These are phyloP conservation scores for Lolium multiflorum DNA, from an alignment of 176 grass and related monocot species.

Conservation along the genomic window DNA sequence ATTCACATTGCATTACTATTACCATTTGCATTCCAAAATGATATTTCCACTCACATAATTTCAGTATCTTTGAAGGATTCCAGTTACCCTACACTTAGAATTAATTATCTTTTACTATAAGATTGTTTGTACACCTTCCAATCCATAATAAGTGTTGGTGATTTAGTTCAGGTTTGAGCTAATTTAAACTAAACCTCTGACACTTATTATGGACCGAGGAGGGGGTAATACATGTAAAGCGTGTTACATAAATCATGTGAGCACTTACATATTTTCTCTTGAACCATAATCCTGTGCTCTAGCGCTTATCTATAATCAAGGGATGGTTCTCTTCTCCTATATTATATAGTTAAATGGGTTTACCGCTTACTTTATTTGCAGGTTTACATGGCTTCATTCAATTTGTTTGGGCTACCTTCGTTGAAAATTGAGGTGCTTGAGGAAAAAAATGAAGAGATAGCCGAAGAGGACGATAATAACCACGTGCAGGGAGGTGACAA, in stretches of 20 bases:
- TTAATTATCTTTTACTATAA: neutral
- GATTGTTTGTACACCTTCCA: neutral
- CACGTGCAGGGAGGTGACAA: conserved; percentile 47
- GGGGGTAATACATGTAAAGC: neutral
- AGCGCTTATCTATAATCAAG: neutral
- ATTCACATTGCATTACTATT: too few species aligned
- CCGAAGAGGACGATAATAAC: conserved; percentile 47
- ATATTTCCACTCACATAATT: neutral
- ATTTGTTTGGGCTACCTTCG: conserved; percentile 37
- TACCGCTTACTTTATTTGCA: neutral
- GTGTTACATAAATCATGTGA: neutral
- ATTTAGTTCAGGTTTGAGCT: too few species aligned
- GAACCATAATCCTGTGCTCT: neutral
- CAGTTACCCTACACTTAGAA: neutral
- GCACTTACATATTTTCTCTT: neutral
- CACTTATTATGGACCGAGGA: too few species aligned
- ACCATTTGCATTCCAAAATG: neutral
- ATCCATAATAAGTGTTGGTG: too few species aligned
- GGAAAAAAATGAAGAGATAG: conserved; percentile 52
- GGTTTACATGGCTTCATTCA: neutral
- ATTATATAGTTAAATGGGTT: neutral
- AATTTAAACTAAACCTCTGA: too few species aligned
- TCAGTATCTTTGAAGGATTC: neutral
- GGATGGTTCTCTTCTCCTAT: neutral
- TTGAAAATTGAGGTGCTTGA: conserved; percentile 66